Conservation (phyloP, 2,329 filamentous ascomycete species). For the Neonectria neomacrospora region DNA sequence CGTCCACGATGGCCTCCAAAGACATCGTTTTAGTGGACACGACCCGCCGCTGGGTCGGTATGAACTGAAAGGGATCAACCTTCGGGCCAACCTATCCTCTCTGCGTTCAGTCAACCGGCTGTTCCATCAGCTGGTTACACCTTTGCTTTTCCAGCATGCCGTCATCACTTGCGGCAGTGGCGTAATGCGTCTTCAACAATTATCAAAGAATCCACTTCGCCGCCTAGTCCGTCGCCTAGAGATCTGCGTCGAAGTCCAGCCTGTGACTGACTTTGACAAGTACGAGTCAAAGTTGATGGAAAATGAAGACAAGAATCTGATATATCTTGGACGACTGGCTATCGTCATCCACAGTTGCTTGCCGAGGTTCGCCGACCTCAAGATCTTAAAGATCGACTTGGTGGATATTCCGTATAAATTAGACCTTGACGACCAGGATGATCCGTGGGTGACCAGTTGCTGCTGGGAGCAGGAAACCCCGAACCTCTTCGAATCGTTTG, state of each 20-base stretch:
- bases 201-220: slow-evolving; percentile 12
- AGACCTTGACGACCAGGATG: neutral
- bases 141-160: slow-evolving; percentile 17
- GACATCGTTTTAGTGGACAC: neutral
- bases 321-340: slow-evolving; percentile 12
- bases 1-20: slow-evolving; percentile 10
- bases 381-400: slow-evolving; percentile 11
- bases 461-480: slow-evolving; percentile 4
- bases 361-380: slow-evolving; percentile 12
- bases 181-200: slow-evolving; percentile 5
- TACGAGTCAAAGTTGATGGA: neutral
- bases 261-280: neutral
- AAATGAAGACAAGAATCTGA: neutral
- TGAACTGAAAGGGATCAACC: slow-evolving; percentile 16
- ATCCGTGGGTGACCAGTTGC: neutral
- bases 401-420: slow-evolving; percentile 7
- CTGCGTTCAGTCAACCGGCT: slow-evolving; percentile 13
- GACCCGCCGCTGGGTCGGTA: slow-evolving; percentile 5
- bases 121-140: slow-evolving; percentile 9
- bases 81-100: slow-evolving; percentile 11
- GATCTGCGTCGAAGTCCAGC: slow-evolving; percentile 10
- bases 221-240: slow-evolving; percentile 21
- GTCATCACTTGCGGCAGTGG: slow-evolving; percentile 7
- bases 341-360: slow-evolving; percentile 16
- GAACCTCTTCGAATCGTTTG: slow-evolving; percentile 15